Percentiles rank a stretch among this genome's conserved stretches.
Evolutionary conservation across 805 yeast genomes (phyloP).

Genomic region (Yamadazyma olivae): DNA sequence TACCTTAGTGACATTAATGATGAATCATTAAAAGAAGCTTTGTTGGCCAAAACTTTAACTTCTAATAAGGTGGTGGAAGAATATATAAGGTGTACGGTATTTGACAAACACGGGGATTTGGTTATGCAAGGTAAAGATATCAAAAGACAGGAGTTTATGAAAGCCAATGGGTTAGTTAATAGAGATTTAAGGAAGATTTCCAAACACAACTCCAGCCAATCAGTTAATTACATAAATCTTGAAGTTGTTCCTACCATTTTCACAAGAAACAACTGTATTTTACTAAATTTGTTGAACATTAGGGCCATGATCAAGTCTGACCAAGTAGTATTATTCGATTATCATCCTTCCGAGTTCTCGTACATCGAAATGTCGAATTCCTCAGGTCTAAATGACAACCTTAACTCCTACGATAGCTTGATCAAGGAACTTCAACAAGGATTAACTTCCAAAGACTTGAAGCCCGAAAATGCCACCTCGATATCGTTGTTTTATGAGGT

Average conservation of each 20-base stretch:
- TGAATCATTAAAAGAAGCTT: constrained; percentile 14
- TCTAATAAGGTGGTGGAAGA: constrained; percentile 26
- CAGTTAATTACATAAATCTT: constrained; percentile 20
- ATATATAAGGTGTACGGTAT: constrained; percentile 47
- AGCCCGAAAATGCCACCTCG: not conserved
- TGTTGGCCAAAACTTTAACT: constrained; percentile 18
- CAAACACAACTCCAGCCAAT: constrained; percentile 18
- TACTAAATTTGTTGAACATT: constrained; percentile 47
- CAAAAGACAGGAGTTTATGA: constrained; percentile 41
- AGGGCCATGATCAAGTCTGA: constrained; percentile 53
- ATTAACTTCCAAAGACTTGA: constrained; percentile 24
- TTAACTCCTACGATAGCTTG: constrained; percentile 43
- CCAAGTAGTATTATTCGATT: constrained; percentile 45
- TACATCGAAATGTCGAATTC: constrained; percentile 5
- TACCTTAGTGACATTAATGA: not conserved
- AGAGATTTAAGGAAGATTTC: constrained; percentile 60
- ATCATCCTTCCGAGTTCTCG: constrained; percentile 17
- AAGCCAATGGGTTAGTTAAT: constrained; percentile 45
- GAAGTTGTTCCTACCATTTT: constrained; percentile 59
- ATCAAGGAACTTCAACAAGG: constrained; percentile 40
- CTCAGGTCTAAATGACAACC: constrained; percentile 39
- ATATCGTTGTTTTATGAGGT: constrained; percentile 73
- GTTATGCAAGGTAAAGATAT: constrained; percentile 44
- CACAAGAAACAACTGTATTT: constrained; percentile 44
- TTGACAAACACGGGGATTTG: constrained; percentile 43